phyloP scores from a whole-genome alignment of 495 filamentous ascomycete species.

The Lentithecium fluviatile region DNA sequence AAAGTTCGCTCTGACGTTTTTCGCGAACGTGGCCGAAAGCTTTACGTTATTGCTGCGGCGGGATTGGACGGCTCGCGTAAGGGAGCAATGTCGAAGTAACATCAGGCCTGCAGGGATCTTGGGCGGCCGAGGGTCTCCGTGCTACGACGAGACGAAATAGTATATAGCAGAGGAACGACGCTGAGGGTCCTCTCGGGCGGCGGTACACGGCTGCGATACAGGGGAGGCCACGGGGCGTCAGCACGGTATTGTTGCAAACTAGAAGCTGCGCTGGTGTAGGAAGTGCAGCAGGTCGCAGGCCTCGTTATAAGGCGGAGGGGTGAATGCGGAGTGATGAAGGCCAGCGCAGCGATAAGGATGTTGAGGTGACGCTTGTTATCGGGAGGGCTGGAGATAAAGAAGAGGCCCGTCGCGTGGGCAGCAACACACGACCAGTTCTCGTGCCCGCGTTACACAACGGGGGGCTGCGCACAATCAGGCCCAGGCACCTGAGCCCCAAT shows the following conservation, averaged over 20 bases:
- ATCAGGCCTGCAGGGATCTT: constrained; percentile 12
- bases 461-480: background rate
- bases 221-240: background rate
- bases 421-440: constrained; percentile 11
- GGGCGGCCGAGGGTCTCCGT: constrained; percentile 2
- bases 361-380: background rate
- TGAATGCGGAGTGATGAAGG: background rate
- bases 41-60: constrained; percentile 27
- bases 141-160: too few species aligned
- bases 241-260: too few species aligned
- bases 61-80: constrained; percentile 19
- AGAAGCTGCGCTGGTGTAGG: too few species aligned
- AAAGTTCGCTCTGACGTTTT: constrained; percentile 10
- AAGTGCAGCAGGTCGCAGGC: too few species aligned
- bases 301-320: background rate
- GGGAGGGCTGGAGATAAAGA: constrained; percentile 12
- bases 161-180: too few species aligned
- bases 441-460: background rate
- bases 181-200: too few species aligned
- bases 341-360: background rate
- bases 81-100: background rate
- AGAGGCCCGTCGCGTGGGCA: constrained; percentile 16
- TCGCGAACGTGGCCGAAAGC: constrained; percentile 7
- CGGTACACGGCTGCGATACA: background rate
- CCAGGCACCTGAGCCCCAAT: background rate